phyloP scores from a whole-genome alignment of 352 stramenopile species.

The Bremia lactucae region DNA sequence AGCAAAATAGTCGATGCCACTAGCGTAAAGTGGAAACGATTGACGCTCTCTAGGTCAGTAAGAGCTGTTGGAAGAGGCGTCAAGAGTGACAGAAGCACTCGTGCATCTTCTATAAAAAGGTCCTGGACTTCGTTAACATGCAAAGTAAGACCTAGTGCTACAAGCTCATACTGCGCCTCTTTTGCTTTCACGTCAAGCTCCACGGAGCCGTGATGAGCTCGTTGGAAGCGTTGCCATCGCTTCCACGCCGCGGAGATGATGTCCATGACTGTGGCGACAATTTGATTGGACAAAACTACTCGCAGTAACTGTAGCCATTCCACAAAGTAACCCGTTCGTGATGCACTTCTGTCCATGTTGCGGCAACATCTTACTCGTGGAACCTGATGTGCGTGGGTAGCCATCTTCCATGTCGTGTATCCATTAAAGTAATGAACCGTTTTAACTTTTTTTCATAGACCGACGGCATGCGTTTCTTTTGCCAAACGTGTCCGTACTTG shows the following conservation, averaged over 20 bases:
- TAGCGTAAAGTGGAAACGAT: conserved; percentile 37
- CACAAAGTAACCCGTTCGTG: not conserved
- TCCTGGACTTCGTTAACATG: conserved; percentile 12
- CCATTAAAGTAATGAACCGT: not conserved
- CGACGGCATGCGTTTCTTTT: conserved; percentile 86
- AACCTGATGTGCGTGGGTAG: conserved; percentile 51
- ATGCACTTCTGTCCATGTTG: conserved; percentile 89
- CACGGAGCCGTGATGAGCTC: not conserved
- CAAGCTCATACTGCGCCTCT: conserved; percentile 45
- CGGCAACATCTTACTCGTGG: conserved; percentile 85
- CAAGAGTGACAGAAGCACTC: conserved; percentile 22
- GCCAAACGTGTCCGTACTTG: conserved; percentile 82
- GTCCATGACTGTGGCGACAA: not conserved
- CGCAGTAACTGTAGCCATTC: not conserved
- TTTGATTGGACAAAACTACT: conserved; percentile 9
- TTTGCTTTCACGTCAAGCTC: conserved; percentile 4
- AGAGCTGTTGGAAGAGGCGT: conserved; percentile 19
- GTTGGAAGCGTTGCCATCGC: conserved; percentile 14
- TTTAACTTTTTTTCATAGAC: conserved; percentile 26
- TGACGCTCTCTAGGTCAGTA: conserved; percentile 9
- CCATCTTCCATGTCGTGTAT: not conserved
- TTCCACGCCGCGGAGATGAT: conserved; percentile 11
- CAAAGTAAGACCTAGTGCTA: conserved; percentile 30
- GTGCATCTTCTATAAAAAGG: conserved; percentile 17
- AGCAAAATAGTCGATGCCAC: conserved; percentile 24